Evolutionary conservation across 805 yeast genomes (phyloP), one percentile per base, ranked within the genome.

Genomic region (Kuraishia capsulata): DNA sequence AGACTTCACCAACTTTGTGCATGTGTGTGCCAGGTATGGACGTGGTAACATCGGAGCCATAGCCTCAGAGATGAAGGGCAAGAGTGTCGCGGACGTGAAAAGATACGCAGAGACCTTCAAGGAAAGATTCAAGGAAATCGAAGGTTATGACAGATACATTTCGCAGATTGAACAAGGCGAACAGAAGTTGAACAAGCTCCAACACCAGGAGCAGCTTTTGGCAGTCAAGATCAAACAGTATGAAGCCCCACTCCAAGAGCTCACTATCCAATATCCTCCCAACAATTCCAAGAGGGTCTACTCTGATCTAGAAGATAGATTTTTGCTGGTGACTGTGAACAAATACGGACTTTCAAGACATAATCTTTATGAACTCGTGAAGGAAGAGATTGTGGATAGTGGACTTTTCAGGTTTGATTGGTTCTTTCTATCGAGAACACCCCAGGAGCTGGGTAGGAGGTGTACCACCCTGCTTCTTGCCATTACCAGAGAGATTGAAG

Each of bases 141-240:
- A 90, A 26, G 95, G 96, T 10, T 81, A 80, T 59, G 98, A 92
- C 47, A 73, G 86, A 45, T 86, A 81, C 57, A 61, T 89, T 39
- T 65, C 72, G 14, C 90, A 80, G 50, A 86, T 92, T 43, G 95
- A 88, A 52, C 69, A 73, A 3, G 98, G 97, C 13, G 97, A 92
- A 54, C 96, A 87, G 44, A 82, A 74, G 56, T 71, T 84, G 20
- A 65, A 76, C 35, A 78, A 76, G 49, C 54, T 72, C 9, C 71
- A 71, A 48, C 62, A 77, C 28, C 96, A 88, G 52, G 83, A 78
- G 54, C 95, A 85, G 57, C 72, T 86, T 17, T 63, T 92, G 39
- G 73, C 88, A 50, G 66, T 81, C 43, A 89, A 90, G 57, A 61
- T 92, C 21, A 71, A 81, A 19, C 69, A 71, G 44, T 85, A 79